Evolutionary conservation across 306 rosid genomes (phyloP).

Genomic region (Malus sieversii): DNA sequence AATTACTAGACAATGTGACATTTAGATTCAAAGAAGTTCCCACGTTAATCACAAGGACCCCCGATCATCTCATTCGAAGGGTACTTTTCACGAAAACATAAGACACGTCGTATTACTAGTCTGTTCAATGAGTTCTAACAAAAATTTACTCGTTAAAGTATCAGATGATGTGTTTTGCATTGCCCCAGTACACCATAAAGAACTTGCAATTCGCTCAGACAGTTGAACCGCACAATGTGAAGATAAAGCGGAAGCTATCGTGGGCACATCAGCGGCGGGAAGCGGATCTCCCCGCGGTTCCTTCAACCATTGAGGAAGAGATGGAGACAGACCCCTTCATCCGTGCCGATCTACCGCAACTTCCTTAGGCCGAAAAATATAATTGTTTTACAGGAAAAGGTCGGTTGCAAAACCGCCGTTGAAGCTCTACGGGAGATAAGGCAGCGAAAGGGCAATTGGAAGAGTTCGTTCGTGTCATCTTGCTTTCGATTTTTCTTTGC

Average conservation of each 20-base stretch:
- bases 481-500: neutral
- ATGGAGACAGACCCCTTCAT: conserved; percentile 73
- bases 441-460: conserved; percentile 68
- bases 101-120: no score
- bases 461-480: conserved; percentile 25
- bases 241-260: conserved; percentile 45
- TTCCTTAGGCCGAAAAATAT: neutral
- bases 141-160: no score
- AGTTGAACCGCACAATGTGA: conserved; percentile 44
- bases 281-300: conserved; percentile 60
- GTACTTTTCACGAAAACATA: no score
- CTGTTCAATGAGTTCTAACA: no score
- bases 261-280: conserved; percentile 71
- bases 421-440: conserved; percentile 60
- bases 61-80: accelerated
- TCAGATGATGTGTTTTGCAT: no score
- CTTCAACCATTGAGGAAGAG: conserved; percentile 76
- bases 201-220: no score
- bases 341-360: conserved; percentile 54
- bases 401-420: conserved; percentile 51
- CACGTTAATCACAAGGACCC: no score
- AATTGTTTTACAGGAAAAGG: conserved; percentile 37
- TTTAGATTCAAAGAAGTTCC: no score
- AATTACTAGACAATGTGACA: no score
- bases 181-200: no score